Percentiles rank a stretch among this genome's conserved stretches.
These are phyloP conservation scores for Aspergillus sp. DNA, from an alignment of 2,329 filamentous ascomycete genomes.

Conservation along the genomic window DNA sequence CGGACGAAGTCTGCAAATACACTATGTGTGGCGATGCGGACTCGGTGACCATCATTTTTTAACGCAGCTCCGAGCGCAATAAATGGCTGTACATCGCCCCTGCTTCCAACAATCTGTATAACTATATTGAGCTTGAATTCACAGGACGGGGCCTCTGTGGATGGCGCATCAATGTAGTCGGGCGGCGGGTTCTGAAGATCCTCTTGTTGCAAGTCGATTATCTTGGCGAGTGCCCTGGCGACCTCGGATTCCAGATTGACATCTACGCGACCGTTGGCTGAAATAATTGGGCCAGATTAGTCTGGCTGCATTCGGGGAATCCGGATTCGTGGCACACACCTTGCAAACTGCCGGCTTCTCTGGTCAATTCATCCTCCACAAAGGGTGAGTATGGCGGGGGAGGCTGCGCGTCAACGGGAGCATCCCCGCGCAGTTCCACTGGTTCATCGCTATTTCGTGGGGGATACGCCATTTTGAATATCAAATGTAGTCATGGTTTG, in stretches of 20 bases:
- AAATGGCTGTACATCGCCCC: conserved; percentile 60
- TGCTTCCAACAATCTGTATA: conserved; percentile 59
- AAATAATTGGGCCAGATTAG: no score
- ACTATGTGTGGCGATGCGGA: conserved; percentile 58
- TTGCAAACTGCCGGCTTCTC: no score
- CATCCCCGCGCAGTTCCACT: no score
- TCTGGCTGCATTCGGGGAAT: no score
- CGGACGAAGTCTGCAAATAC: conserved; percentile 56
- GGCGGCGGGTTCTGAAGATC: background rate
- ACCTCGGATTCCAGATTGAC: conserved; percentile 3
- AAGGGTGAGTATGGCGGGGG: no score
- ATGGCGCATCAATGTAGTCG: background rate
- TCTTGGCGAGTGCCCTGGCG: conserved; percentile 1
- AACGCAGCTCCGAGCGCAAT: conserved; percentile 56
- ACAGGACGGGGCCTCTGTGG: background rate
- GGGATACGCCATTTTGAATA: no score
- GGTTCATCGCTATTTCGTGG: no score
- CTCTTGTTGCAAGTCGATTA: conserved; percentile 1
- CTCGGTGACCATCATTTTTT: conserved; percentile 53
- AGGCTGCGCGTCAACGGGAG: no score
- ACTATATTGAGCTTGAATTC: conserved; percentile 50
- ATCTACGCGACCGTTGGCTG: background rate
- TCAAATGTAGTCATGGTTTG: no score
- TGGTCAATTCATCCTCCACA: no score
- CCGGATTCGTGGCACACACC: no score